Evolutionary conservation across 1,139 yeast genomes (phyloP), one percentile per base, ranked within the genome.

Genomic region (Diutina catenulata): DNA sequence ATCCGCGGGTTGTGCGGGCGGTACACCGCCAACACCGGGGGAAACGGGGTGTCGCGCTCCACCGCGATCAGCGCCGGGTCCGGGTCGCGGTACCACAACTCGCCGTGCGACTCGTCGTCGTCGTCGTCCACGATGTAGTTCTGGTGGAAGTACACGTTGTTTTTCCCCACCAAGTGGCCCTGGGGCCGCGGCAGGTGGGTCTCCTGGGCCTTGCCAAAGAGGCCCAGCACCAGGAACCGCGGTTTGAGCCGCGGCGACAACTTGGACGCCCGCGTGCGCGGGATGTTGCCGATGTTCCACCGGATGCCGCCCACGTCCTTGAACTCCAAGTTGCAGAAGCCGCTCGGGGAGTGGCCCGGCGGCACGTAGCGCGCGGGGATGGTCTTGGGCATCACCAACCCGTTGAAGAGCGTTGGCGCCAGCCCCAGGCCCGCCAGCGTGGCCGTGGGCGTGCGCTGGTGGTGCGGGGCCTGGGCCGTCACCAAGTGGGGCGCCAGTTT

Each of bases 1-100:
- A 65, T 48, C 29, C 64, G 60, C 28, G 60, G 50, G 43, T 74
- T 78, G 45, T 68, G 64, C 0, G 80, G 80, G 42, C 82, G 57
- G 45, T 72, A 75, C 38, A 72, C 50, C 0, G 70, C 70, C 33
- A 73, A 42, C 0, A 73, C 70, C 1, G 66, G 67, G 21, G 57
- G 69, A 49, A 53, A 64, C 32, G 39, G 47, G 19, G 46, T 42
- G 58, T 57, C 37, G 60, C 56, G n/a, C 13, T 31, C 35, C 44
- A 63, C 67, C 3, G 61, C 51, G 15, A 62, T 58, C 31, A 57
- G 44, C 4, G 57, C 55, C 24, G 52, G 49, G 4, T 41, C 37
- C 7, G 51, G 46, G 24, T 45, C 41, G 21, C 49, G 47, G 37
- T 48, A 49, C 40, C 43, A 59, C 50, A 15, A 52, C 47, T 33